Evolutionary conservation across 805 yeast species (phyloP).

Genomic region (Saturnispora kantuleensis): DNA sequence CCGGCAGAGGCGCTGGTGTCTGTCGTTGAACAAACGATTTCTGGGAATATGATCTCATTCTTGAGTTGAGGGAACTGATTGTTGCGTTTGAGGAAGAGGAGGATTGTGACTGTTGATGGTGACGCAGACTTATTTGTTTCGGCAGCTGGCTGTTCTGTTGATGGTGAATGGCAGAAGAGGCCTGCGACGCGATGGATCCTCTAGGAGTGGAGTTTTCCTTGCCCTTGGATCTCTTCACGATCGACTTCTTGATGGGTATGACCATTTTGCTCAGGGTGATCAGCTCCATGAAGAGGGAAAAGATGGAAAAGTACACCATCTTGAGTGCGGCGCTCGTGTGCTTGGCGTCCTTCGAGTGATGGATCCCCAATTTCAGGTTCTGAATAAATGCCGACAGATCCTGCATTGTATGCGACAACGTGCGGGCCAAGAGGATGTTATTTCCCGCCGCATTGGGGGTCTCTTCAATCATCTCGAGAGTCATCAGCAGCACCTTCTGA

Average conservation of each 20-base stretch:
- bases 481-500: constrained; percentile 12
- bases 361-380: constrained; percentile 11
- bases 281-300: constrained; percentile 23
- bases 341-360: not conserved
- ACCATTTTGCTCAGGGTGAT: constrained; percentile 18
- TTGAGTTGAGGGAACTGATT: not conserved
- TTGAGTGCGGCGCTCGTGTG: constrained; percentile 11
- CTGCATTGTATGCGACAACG: constrained; percentile 16
- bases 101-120: not conserved
- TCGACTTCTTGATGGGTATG: constrained; percentile 14
- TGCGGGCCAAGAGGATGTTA: constrained; percentile 11
- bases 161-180: not conserved
- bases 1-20: constrained; percentile 5
- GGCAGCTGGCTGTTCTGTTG: not conserved
- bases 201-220: not conserved
- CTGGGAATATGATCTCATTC: not conserved
- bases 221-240: not conserved
- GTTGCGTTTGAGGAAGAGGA: constrained; percentile 8
- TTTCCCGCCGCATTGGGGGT: not conserved
- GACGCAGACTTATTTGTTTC: not conserved
- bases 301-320: constrained; percentile 20
- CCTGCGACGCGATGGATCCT: constrained; percentile 1
- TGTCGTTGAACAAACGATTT: constrained; percentile 1
- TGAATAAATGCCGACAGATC: constrained; percentile 17
- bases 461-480: constrained; percentile 16